Conservation (phyloP, 768 basidiomycete species). For the Tulasnella sp. region DNA sequence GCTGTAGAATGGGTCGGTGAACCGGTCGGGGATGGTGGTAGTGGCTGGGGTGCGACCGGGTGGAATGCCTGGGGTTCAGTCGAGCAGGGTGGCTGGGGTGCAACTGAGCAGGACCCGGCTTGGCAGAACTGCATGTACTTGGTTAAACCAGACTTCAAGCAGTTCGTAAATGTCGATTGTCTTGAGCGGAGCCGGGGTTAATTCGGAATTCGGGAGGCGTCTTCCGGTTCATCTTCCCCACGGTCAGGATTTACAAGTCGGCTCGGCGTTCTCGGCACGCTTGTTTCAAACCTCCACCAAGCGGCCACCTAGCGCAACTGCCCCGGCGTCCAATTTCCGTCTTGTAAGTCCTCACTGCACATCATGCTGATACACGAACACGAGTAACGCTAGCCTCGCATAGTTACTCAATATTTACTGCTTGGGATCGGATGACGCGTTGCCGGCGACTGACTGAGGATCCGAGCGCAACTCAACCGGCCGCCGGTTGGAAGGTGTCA, state of each 20-base stretch:
- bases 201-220: background rate
- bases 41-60: no score
- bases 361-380: background rate
- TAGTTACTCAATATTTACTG: background rate
- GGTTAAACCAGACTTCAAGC: no score
- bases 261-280: background rate
- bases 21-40: no score
- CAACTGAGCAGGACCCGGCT: no score
- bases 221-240: background rate
- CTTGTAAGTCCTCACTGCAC: no score
- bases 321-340: no score
- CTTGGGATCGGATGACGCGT: background rate
- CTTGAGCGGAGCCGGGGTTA: background rate
- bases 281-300: background rate
- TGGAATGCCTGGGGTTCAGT: no score
- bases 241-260: background rate
- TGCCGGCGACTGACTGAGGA: background rate
- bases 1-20: no score
- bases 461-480: background rate
- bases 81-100: no score
- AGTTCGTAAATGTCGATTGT: no score
- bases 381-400: background rate
- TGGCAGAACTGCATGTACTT: no score
- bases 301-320: background rate
- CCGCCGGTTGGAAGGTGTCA: background rate